Base-by-base conservation (phyloP, 805 yeast genomes). In the Grigorovia yakushimaensis region DNA sequence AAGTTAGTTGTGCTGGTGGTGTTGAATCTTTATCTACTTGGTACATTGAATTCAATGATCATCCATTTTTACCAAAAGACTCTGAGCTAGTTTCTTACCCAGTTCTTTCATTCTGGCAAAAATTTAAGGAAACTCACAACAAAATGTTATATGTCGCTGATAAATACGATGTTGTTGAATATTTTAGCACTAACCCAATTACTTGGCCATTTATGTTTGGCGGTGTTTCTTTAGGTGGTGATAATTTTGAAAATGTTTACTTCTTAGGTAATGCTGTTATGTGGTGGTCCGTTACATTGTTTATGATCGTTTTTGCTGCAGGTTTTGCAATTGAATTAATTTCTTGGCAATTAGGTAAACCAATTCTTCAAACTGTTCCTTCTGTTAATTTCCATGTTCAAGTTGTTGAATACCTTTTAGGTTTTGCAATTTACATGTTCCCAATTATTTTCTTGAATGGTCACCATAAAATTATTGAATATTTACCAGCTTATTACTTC, bases 391-490 rank as follows among this genome's bases (percentile, higher is more conserved):
- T 74, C 72, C 83, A 81, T 58, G 70, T 75, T 46, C 84, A 82
- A 58, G 73, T 74, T 40, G 64, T 80, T 49, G 77, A 77, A 33
- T 84, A 78, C 61, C 59, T 81, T 36, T 57, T 77, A 11, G 95
- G 94, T 45, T 88, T 88, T 85, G 70, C 64, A n/a, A 54, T 82
- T 24, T 93, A 86, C 63, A 82, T 77, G 61, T 60, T 73, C 49
- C 94, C 95, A 54, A 84, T 84, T 46, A 79, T 77, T 65, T 71
- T 88, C 48, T 87, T 91, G 95, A 89, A 82, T 22, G 80, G 96
- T 68, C 96, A 89, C 68, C 68, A 88, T 66, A 91, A 88, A 72
- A 71, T 89, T 60, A 96, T 88, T 65, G 96, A 89, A 66, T 91
- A 91, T 65, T 69, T 93, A 55, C 97, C 96, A 49, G 85, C 97